Evolutionary conservation across 73 alveolate genomes (phyloP).

Genomic region (Tetrahymena borealis): DNA sequence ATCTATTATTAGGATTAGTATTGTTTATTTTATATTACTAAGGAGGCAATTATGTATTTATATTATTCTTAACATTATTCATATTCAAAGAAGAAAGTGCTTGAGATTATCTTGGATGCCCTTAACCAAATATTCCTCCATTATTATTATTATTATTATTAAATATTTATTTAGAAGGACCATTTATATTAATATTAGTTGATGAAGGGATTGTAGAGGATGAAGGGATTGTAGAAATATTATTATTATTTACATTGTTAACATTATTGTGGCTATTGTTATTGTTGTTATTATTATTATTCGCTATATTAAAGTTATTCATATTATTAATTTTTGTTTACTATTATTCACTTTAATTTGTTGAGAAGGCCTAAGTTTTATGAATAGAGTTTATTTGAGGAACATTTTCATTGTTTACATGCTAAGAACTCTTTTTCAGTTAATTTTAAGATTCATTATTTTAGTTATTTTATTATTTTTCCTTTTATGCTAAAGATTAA

Average conservation of each 20-base stretch:
- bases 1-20: neutral
- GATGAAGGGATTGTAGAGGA: neutral
- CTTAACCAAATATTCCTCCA: neutral
- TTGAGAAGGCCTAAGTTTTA: neutral
- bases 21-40: neutral
- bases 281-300: neutral
- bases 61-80: neutral
- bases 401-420: neutral
- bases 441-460: neutral
- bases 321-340: neutral
- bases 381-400: neutral
- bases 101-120: neutral
- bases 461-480: neutral
- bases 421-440: neutral
- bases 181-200: neutral
- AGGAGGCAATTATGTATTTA: neutral
- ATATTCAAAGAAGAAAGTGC: neutral
- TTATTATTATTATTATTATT: neutral
- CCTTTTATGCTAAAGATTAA: neutral
- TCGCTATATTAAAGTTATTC: neutral
- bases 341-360: neutral
- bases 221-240: neutral
- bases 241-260: neutral
- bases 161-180: neutral
- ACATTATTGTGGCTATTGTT: neutral